phyloP scores from a whole-genome alignment of 1,139 yeast species.

The Suhomyces yuchorum region DNA sequence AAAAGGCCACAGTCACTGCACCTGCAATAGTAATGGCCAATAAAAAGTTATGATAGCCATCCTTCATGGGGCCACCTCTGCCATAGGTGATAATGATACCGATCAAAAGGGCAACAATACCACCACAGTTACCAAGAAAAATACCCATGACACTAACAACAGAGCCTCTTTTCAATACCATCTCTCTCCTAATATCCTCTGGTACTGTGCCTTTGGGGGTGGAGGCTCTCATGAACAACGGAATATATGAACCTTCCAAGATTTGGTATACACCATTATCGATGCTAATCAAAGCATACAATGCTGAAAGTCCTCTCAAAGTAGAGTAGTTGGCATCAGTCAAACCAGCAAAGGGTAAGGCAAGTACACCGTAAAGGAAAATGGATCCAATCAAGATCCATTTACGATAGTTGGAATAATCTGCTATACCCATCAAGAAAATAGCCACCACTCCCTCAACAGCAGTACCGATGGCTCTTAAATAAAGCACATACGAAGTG shows the following conservation, averaged over 20 bases:
- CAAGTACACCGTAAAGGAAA: slow-evolving; percentile 36
- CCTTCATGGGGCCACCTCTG: slow-evolving; percentile 28
- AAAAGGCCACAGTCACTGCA: slow-evolving; percentile 33
- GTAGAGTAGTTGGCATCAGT: slow-evolving; percentile 25
- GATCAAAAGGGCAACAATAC: slow-evolving; percentile 40
- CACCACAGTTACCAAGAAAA: slow-evolving; percentile 43
- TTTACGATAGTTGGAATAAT: slow-evolving; percentile 44
- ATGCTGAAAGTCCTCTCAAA: slow-evolving; percentile 30
- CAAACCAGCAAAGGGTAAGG: slow-evolving; percentile 43
- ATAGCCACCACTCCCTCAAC: slow-evolving; percentile 42
- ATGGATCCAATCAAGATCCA: slow-evolving; percentile 35
- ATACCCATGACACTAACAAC: slow-evolving; percentile 45
- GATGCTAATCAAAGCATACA: slow-evolving; percentile 36
- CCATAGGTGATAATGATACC: slow-evolving; percentile 43
- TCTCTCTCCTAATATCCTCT: slow-evolving; percentile 29
- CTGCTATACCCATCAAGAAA: slow-evolving; percentile 47
- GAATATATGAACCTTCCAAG: slow-evolving; percentile 47
- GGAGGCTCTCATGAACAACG: slow-evolving; percentile 42
- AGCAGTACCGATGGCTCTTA: slow-evolving; percentile 42
- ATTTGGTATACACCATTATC: slow-evolving; percentile 40
- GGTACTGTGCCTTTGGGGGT: slow-evolving; percentile 20
- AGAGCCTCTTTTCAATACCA: slow-evolving; percentile 37
- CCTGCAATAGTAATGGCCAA: slow-evolving; percentile 48
- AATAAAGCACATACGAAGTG: slow-evolving; percentile 41
- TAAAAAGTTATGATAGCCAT: slow-evolving; percentile 39